Evolutionary conservation across 1,284 basidiomycete species (phyloP).

Genomic region (Spongispora temasekensis): DNA sequence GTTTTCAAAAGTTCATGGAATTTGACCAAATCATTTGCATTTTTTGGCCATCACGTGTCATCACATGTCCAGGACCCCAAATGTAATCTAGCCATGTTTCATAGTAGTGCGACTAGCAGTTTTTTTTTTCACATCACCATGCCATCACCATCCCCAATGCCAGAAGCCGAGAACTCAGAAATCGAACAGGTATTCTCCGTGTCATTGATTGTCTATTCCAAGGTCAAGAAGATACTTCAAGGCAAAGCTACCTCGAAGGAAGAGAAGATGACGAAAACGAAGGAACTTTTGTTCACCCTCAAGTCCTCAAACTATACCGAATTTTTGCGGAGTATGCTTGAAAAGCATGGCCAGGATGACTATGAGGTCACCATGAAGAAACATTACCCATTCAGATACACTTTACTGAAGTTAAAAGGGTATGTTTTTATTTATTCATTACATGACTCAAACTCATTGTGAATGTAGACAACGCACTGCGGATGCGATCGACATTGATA

Average conservation of each 20-base stretch:
- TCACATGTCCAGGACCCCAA: too few relatives aligned
- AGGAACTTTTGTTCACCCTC: background rate
- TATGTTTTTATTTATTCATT: background rate
- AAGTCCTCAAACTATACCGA: background rate
- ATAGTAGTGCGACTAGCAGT: too few relatives aligned
- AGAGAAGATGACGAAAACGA: too few relatives aligned
- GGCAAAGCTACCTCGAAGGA: background rate
- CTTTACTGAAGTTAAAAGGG: background rate
- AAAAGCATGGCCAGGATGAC: background rate
- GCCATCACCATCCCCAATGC: background rate
- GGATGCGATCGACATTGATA: background rate
- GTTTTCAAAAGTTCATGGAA: too few relatives aligned
- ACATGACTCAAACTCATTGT: background rate
- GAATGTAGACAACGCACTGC: background rate
- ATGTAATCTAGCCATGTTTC: too few relatives aligned
- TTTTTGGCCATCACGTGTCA: too few relatives aligned
- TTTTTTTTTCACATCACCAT: background rate
- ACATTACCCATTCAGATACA: background rate
- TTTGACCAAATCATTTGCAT: too few relatives aligned
- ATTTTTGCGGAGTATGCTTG: background rate
- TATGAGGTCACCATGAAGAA: background rate
- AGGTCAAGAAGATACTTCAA: too few relatives aligned
- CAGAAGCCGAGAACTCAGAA: background rate
- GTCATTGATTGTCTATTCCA: background rate
- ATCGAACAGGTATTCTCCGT: slow-evolving; percentile 4